Evolutionary conservation across 2,329 filamentous ascomycete genomes (phyloP).

Genomic region (Venturiaceae sp.): DNA sequence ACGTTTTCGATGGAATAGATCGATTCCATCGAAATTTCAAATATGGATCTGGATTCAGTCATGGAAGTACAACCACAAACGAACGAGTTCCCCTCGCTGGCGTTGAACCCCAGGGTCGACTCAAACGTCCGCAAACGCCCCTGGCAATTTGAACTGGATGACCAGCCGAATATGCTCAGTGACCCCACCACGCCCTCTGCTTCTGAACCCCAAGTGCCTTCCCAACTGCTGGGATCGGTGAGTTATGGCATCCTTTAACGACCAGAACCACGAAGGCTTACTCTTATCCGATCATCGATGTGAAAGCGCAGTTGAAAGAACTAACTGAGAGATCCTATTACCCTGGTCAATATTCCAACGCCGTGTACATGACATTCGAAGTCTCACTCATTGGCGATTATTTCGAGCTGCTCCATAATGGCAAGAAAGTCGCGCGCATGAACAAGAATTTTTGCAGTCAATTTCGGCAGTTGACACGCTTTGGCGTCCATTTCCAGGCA

Average conservation of each 20-base stretch:
- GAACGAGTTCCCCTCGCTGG: too few species aligned
- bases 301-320: background rate
- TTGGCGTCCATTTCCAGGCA: background rate
- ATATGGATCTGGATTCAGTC: too few species aligned
- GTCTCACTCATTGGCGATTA: background rate
- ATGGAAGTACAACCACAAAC: too few species aligned
- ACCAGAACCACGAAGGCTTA: background rate
- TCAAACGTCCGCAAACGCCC: background rate
- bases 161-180: background rate
- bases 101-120: too few species aligned
- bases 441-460: background rate
- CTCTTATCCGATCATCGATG: background rate
- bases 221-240: background rate
- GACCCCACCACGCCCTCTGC: background rate
- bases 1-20: too few species aligned
- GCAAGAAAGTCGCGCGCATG: slow-evolving; percentile 1
- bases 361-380: background rate
- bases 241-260: background rate
- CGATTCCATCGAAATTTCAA: too few species aligned
- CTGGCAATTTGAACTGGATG: background rate
- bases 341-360: background rate
- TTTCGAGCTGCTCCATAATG: slow-evolving; percentile 1
- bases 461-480: background rate
- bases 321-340: background rate
- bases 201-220: background rate